These are phyloP conservation scores for Suhomyces bokatorum DNA, from an alignment of 1,139 yeast species.

Conservation along the genomic window DNA sequence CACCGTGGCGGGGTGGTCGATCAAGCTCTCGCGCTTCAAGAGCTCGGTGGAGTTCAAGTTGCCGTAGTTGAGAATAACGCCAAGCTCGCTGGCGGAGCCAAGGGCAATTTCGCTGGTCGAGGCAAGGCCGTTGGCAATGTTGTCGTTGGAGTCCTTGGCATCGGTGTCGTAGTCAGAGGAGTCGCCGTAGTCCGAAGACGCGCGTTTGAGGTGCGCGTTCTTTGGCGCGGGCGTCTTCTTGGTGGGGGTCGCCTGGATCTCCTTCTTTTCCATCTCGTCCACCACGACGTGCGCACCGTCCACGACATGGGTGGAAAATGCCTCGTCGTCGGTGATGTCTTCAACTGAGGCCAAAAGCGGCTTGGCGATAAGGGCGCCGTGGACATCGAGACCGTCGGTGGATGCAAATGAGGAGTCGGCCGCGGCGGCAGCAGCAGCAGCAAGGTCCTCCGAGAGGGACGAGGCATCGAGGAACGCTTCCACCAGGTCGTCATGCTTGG, in stretches of 20 bases:
- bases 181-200: not conserved
- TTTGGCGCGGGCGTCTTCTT: not conserved
- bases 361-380: conserved; percentile 8
- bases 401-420: not conserved
- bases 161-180: conserved; percentile 8
- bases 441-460: not conserved
- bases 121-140: not conserved
- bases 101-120: not conserved
- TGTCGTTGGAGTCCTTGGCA: not conserved
- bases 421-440: not conserved
- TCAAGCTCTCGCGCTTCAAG: conserved; percentile 9
- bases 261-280: conserved; percentile 27
- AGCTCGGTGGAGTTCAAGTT: conserved; percentile 17
- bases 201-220: no score
- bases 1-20: conserved; percentile 12
- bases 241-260: not conserved
- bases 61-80: conserved; percentile 25
- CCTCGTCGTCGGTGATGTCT: conserved; percentile 8
- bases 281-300: conserved; percentile 13
- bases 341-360: conserved; percentile 16
- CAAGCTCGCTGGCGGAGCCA: conserved; percentile 18
- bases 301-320: conserved; percentile 4
- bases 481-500: not conserved
- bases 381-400: not conserved
- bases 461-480: conserved; percentile 1